Percentiles rank a stretch among this genome's conserved stretches.
Conservation (phyloP, 2,329 filamentous ascomycete species). For the Sphaerulina vaccinii region DNA sequence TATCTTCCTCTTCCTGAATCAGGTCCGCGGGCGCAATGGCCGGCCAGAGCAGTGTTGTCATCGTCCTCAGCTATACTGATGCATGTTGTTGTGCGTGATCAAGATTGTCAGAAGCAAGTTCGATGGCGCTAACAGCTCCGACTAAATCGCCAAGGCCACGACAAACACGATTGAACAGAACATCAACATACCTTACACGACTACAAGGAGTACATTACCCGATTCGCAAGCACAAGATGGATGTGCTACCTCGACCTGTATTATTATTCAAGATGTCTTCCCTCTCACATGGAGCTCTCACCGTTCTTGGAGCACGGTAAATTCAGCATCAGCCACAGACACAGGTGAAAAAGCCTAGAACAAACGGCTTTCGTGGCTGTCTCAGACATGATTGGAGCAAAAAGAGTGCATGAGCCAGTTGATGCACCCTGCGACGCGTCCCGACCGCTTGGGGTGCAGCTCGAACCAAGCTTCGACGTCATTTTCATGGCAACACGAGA, state of each 20-base stretch:
- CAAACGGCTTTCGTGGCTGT: neutral
- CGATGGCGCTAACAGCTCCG: too few species aligned
- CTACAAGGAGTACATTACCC: too few species aligned
- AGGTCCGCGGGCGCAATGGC: conserved; percentile 54
- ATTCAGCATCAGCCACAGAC: neutral
- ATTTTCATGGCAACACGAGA: neutral
- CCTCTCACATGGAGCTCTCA: too few species aligned
- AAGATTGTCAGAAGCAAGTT: neutral
- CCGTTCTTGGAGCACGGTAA: too few species aligned
- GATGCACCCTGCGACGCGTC: neutral
- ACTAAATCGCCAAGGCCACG: too few species aligned
- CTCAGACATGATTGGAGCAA: neutral
- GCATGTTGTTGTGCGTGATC: neutral
- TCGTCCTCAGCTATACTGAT: conserved; percentile 33
- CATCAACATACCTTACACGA: too few species aligned
- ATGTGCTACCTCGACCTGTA: too few species aligned
- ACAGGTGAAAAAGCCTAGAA: neutral
- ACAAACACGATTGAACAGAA: too few species aligned
- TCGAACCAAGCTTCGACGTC: conserved; percentile 1
- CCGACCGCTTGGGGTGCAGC: neutral
- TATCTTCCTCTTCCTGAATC: conserved; percentile 52
- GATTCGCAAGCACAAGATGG: too few species aligned
- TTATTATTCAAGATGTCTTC: too few species aligned
- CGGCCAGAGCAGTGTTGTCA: conserved; percentile 64
- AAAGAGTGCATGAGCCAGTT: neutral